A percentile compares a stretch with the other conserved stretches of the same genome.
These are phyloP conservation scores for Mycena citricolor DNA, from an alignment of 1,284 basidiomycete species.

Conservation along the genomic window DNA sequence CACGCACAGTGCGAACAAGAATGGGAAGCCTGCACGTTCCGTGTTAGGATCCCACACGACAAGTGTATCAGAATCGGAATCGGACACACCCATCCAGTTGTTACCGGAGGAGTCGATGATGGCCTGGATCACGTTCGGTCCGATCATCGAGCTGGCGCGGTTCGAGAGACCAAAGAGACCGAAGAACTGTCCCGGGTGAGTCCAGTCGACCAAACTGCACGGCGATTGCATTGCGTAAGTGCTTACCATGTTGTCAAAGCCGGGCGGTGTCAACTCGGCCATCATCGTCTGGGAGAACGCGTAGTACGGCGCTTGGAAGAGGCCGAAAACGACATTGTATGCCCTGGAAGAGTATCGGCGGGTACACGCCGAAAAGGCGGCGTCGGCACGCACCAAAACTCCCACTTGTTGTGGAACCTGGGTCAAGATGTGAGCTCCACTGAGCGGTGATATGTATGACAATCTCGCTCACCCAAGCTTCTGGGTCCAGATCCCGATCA, in stretches of 20 bases:
- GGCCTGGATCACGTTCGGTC: slow-evolving; percentile 71
- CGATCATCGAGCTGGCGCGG: slow-evolving; percentile 37
- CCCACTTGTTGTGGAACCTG: slow-evolving; percentile 82
- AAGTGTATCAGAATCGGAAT: too few species aligned
- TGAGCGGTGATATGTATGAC: slow-evolving; percentile 1
- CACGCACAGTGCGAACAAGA: slow-evolving; percentile 71
- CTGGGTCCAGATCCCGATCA: slow-evolving; percentile 1
- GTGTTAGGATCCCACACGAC: too few species aligned
- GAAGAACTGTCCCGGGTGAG: too few species aligned
- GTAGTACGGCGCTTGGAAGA: slow-evolving; percentile 86
- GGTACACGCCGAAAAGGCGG: background rate
- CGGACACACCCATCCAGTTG: slow-evolving; percentile 77
- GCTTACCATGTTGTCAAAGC: slow-evolving; percentile 84
- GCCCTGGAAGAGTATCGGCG: slow-evolving; percentile 44
- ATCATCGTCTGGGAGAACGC: too few species aligned
- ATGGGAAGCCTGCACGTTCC: slow-evolving; percentile 73
- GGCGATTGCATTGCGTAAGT: too few species aligned
- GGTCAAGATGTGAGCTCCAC: too few species aligned
- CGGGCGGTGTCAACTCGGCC: slow-evolving; percentile 82
- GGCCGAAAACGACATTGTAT: slow-evolving; percentile 74
- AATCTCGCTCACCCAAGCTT: too few species aligned
- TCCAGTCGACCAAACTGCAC: too few species aligned
- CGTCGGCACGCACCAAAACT: slow-evolving; percentile 60
- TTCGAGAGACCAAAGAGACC: slow-evolving; percentile 79
- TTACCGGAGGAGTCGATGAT: slow-evolving; percentile 70